A percentile compares a stretch with the other conserved stretches of the same genome.
Evolutionary conservation across 371 early-diverging fungal genomes (phyloP).

Genomic region (Mucor lusitanicus): DNA sequence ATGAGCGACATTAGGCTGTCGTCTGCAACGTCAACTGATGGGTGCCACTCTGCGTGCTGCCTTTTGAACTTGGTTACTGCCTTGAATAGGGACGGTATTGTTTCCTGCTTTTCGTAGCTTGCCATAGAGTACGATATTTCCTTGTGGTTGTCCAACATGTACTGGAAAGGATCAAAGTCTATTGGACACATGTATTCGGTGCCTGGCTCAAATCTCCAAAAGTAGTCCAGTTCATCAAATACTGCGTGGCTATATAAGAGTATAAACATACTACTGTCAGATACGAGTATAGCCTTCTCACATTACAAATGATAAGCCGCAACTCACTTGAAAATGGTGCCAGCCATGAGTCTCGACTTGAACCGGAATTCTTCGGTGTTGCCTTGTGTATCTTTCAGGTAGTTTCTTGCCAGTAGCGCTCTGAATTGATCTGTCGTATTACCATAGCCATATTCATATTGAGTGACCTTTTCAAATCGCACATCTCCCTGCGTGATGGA

Average conservation of each 20-base stretch:
- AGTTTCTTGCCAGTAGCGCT: slow-evolving; percentile 11
- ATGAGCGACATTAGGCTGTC: slow-evolving; percentile 25
- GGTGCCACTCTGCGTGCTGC: slow-evolving; percentile 36
- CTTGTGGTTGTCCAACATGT: slow-evolving; percentile 68
- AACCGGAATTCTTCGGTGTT: slow-evolving; percentile 15
- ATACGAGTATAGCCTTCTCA: neutral
- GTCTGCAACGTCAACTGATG: slow-evolving; percentile 13
- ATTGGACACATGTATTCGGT: slow-evolving; percentile 81
- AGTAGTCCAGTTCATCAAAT: slow-evolving; percentile 56
- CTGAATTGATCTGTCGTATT: slow-evolving; percentile 16
- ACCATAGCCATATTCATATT: slow-evolving; percentile 13
- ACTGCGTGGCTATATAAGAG: neutral
- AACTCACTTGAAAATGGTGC: slow-evolving; percentile 20
- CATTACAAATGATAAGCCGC: neutral
- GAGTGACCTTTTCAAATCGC: slow-evolving; percentile 27
- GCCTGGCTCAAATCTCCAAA: slow-evolving; percentile 90
- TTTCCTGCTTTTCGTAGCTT: slow-evolving; percentile 65
- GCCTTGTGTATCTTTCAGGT: slow-evolving; percentile 2
- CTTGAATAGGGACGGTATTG: slow-evolving; percentile 77
- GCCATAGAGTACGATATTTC: slow-evolving; percentile 74
- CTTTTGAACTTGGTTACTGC: slow-evolving; percentile 53
- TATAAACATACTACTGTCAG: no score
- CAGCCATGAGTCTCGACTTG: slow-evolving; percentile 23
- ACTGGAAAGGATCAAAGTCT: slow-evolving; percentile 83
- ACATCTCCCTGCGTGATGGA: slow-evolving; percentile 28